A percentile compares a stretch with the other conserved stretches of the same genome.
phyloP scores from a whole-genome alignment of 768 basidiomycete species.

The Tricholoma sp. region DNA sequence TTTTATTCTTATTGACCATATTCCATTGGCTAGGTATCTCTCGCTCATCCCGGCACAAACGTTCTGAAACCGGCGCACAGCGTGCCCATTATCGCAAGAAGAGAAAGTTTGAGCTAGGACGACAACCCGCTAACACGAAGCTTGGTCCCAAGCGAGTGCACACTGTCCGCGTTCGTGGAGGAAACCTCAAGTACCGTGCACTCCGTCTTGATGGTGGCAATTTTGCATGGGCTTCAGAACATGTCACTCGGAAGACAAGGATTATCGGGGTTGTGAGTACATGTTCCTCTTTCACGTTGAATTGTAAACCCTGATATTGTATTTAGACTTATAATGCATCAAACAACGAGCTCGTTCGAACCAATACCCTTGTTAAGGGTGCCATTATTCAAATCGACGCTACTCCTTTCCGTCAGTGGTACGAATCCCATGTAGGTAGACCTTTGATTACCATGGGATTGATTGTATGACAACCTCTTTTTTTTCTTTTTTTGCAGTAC shows the following conservation, averaged over 20 bases:
- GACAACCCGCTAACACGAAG: slow-evolving; percentile 96
- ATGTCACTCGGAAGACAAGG: slow-evolving; percentile 91
- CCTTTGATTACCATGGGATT: no score
- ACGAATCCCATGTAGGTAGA: slow-evolving; percentile 87
- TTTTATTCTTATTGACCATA: slow-evolving; percentile 4
- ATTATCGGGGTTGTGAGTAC: slow-evolving; percentile 88
- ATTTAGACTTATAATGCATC: slow-evolving; percentile 93
- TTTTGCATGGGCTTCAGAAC: slow-evolving; percentile 98
- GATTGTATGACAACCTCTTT: slow-evolving; percentile 3
- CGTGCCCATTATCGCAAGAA: slow-evolving; percentile 98
- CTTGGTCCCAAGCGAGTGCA: slow-evolving; percentile 95
- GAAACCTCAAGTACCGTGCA: slow-evolving; percentile 92
- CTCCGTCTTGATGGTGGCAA: slow-evolving; percentile 96
- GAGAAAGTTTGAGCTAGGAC: slow-evolving; percentile 99
- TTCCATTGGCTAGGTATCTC: slow-evolving; percentile 76
- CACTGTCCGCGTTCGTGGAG: slow-evolving; percentile 91
- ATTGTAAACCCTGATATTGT: neutral
- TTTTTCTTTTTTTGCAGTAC: no score
- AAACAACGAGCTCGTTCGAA: slow-evolving; percentile 99
- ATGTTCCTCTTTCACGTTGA: neutral
- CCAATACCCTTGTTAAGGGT: slow-evolving; percentile 97
- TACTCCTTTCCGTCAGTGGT: slow-evolving; percentile 99
- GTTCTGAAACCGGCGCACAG: slow-evolving; percentile 88
- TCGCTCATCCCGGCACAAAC: slow-evolving; percentile 95
- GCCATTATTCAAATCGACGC: slow-evolving; percentile 98